Evolutionary conservation across 768 basidiomycete species (phyloP).

Genomic region (Infundibulicybe gibba): DNA sequence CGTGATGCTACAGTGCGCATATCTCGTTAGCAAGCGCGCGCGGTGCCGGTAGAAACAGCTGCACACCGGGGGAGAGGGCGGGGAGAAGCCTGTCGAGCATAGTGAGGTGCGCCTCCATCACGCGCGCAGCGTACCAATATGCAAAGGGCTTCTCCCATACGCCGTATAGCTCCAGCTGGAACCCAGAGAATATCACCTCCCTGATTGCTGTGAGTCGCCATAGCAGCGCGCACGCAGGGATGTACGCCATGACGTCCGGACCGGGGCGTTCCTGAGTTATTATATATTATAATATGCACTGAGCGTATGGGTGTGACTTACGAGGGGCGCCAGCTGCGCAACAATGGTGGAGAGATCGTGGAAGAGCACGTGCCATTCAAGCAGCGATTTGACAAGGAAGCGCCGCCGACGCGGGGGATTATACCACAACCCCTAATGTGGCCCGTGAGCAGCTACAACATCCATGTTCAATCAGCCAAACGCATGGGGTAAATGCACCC

Average conservation of each 20-base stretch:
- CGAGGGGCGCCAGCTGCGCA: conserved; percentile 24
- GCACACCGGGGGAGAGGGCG: conserved; percentile 35
- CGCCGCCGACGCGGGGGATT: conserved; percentile 71
- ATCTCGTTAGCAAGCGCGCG: neutral
- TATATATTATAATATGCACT: too few relatives aligned
- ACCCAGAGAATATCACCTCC: conserved; percentile 72
- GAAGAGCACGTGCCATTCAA: conserved; percentile 67
- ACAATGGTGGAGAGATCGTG: conserved; percentile 35
- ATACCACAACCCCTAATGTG: conserved; percentile 60
- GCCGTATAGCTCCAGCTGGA: conserved; percentile 72
- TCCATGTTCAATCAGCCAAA: conserved; percentile 5
- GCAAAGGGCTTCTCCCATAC: conserved; percentile 67
- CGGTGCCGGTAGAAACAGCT: conserved; percentile 23
- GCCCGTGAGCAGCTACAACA: conserved; percentile 49
- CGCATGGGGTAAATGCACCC: conserved; percentile 8
- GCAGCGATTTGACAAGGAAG: conserved; percentile 55
- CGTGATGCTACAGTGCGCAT: conserved; percentile 32
- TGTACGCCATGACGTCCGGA: conserved; percentile 22
- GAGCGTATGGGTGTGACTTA: conserved; percentile 11
- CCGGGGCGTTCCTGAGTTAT: too few relatives aligned
- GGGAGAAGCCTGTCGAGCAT: conserved; percentile 46
- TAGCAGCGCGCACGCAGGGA: conserved; percentile 48
- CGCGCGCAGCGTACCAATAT: conserved; percentile 67
- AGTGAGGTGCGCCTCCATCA: conserved; percentile 53
- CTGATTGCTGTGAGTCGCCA: conserved; percentile 59